These are phyloP conservation scores for Nitzschia palea DNA, from an alignment of 108 stramenopile species.

Conservation along the genomic window DNA sequence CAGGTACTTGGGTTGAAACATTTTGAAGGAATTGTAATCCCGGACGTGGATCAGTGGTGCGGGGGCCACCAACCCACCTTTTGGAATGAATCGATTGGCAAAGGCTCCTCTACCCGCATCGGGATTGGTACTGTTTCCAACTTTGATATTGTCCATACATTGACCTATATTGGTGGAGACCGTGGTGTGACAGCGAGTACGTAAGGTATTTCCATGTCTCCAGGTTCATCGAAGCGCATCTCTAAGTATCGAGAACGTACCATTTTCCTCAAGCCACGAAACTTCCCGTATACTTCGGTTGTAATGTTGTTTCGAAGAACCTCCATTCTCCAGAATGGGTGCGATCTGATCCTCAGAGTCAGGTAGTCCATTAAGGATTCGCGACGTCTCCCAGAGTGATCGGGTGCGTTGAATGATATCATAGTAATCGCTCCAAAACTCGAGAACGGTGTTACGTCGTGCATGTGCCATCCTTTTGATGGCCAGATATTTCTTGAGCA, in stretches of 20 bases:
- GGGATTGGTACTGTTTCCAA: conserved; percentile 47
- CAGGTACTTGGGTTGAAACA: neutral
- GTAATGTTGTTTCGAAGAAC: conserved; percentile 18
- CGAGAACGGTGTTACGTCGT: neutral
- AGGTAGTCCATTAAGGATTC: conserved; percentile 41
- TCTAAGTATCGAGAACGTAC: too few species aligned
- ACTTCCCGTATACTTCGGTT: conserved; percentile 34
- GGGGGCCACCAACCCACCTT: conserved; percentile 67
- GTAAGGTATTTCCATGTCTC: too few species aligned
- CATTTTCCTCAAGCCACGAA: conserved; percentile 67
- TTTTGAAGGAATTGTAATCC: conserved; percentile 26
- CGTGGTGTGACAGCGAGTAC: too few species aligned
- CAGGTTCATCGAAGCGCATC: too few species aligned
- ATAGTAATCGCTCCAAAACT: conserved; percentile 24
- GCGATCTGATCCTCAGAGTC: neutral
- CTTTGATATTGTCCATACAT: conserved; percentile 67
- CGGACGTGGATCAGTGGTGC: conserved; percentile 72
- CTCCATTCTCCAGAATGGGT: conserved; percentile 22
- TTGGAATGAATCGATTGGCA: conserved; percentile 73
- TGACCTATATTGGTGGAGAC: conserved; percentile 10
- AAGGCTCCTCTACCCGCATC: conserved; percentile 81
- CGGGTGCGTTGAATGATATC: conserved; percentile 6
- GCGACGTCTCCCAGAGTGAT: conserved; percentile 10
- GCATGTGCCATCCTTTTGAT: neutral
- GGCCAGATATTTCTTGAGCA: conserved; percentile 5